phyloP scores from a whole-genome alignment of 257 asterid species.

The Fraxinus pennsylvanica region DNA sequence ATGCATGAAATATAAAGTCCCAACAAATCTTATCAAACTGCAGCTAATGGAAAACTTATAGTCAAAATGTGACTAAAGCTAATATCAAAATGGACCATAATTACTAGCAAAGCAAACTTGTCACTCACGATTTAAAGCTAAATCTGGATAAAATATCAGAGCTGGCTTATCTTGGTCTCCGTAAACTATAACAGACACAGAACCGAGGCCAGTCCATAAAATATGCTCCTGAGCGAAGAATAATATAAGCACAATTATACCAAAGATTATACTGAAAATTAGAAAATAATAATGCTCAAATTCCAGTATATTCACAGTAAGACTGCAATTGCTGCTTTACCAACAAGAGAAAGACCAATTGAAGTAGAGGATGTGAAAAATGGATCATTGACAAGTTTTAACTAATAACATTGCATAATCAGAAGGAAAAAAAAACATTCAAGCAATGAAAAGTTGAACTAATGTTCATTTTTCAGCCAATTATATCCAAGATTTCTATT shows the following conservation, averaged over 20 bases:
- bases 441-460: background rate
- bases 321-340: background rate
- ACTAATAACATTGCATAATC: slow-evolving; percentile 26
- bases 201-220: slow-evolving; percentile 67
- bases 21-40: slow-evolving; percentile 6
- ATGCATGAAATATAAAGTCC: slow-evolving; percentile 40
- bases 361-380: background rate
- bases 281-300: background rate
- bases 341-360: background rate
- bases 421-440: slow-evolving; percentile 13
- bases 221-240: slow-evolving; percentile 71
- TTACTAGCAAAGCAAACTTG: slow-evolving; percentile 9
- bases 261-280: background rate
- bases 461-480: background rate
- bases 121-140: slow-evolving; percentile 89
- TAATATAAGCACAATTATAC: background rate
- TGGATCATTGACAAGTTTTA: slow-evolving; percentile 20
- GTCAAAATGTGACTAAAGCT: background rate
- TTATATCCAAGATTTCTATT: background rate
- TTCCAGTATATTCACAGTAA: background rate
- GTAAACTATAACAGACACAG: slow-evolving; percentile 81
- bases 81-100: slow-evolving; percentile 13
- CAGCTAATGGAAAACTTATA: slow-evolving; percentile 7
- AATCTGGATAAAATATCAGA: slow-evolving; percentile 88
- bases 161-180: slow-evolving; percentile 95